Conservation (phyloP, 192 early-diverging fungal species). For the Coemansia sp. region DNA sequence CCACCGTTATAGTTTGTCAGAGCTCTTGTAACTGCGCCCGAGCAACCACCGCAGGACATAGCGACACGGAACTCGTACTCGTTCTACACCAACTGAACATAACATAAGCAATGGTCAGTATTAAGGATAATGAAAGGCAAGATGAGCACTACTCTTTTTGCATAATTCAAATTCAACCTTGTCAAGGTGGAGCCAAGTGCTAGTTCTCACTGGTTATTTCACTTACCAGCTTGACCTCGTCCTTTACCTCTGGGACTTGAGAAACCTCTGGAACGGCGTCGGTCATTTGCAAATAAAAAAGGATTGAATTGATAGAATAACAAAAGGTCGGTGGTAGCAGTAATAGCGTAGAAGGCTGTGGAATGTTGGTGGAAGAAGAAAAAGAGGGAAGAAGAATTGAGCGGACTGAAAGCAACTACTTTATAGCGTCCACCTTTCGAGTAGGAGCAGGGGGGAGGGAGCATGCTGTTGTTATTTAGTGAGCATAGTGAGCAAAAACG, state of each 20-base stretch:
- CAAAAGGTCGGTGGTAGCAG: not conserved
- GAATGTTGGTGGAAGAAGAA: not conserved
- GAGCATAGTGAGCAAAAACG: too few species aligned
- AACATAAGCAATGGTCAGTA: too few species aligned
- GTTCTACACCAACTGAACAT: not conserved
- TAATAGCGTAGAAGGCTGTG: not conserved
- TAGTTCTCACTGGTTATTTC: not conserved
- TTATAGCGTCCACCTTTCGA: too few species aligned
- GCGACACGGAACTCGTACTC: constrained; percentile 10
- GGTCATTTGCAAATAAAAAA: not conserved
- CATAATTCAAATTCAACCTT: too few species aligned
- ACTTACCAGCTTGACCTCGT: not conserved
- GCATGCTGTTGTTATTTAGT: too few species aligned
- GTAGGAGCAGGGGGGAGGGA: too few species aligned
- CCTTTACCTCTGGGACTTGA: not conserved
- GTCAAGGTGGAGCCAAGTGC: too few species aligned
- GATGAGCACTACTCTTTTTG: too few species aligned
- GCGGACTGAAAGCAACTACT: too few species aligned
- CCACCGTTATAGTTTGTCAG: constrained; percentile 1
- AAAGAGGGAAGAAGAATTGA: not conserved
- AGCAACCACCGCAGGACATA: constrained; percentile 30
- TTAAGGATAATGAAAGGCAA: too few species aligned
- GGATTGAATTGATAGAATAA: not conserved
- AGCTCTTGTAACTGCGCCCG: constrained; percentile 20
- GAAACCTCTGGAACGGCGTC: not conserved